phyloP scores from a whole-genome alignment of 176 grass and related monocot species.

The Echinochloa phyllopogon region DNA sequence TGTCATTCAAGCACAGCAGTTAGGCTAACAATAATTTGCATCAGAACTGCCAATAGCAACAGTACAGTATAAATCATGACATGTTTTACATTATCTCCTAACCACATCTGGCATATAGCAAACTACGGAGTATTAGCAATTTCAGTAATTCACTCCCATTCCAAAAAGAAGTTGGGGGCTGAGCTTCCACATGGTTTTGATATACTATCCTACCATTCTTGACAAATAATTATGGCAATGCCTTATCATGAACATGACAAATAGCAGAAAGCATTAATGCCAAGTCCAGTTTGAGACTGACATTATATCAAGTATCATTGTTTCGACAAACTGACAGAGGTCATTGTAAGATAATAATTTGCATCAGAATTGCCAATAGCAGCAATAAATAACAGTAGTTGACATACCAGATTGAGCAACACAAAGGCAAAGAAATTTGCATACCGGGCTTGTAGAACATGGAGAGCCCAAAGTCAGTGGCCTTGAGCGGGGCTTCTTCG shows the following conservation, averaged over 20 bases:
- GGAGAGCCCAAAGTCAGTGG: slow-evolving; percentile 95
- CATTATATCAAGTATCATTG: not conserved
- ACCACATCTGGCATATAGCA: not conserved
- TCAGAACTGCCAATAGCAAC: not conserved
- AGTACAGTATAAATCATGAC: not conserved
- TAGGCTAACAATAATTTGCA: too few species aligned
- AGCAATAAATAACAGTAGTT: not conserved
- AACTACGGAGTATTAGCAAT: not conserved
- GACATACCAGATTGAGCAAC: not conserved
- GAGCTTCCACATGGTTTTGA: slow-evolving; percentile 5
- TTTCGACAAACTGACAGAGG: not conserved
- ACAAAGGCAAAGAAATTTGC: slow-evolving; percentile 24
- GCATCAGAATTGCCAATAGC: not conserved
- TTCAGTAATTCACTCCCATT: not conserved
- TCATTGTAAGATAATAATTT: not conserved
- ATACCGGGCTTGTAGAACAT: slow-evolving; percentile 95
- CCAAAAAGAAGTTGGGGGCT: not conserved
- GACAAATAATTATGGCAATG: not conserved
- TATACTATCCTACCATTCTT: slow-evolving; percentile 9
- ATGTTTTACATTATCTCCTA: not conserved
- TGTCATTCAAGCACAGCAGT: too few species aligned
- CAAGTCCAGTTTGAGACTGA: slow-evolving; percentile 1
- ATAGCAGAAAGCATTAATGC: not conserved
- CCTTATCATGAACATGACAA: not conserved
- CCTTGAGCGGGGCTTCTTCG: slow-evolving; percentile 90